Evolutionary conservation across 208 protist species (phyloP), one percentile per base, ranked within the genome.

Genomic region (Entamoeba moshkovskii): DNA sequence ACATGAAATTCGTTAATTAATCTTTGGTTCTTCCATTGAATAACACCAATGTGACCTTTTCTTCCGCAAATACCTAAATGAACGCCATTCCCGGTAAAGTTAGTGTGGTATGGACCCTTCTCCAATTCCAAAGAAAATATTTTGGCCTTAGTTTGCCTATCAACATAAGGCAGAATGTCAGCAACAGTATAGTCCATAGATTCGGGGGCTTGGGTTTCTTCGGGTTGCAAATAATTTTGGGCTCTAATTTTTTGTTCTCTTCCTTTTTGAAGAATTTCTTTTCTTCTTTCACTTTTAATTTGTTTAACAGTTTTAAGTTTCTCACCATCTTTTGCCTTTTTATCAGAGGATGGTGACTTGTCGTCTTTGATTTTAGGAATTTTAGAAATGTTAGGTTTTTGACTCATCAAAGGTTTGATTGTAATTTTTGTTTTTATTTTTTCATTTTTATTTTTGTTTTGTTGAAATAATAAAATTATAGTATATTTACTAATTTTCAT

Each of bases 91-190:
- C 47, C n/a, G 42, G 38, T 38, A 93, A 66, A 93, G 22, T 18
- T 3, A 46, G 47, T 38, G 8, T 15, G 6, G 44, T 93, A 48
- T 46, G 42, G 33, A n/a, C 44, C 44, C 8, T 46, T 25, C 2
- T 33, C 45, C 8, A 93, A 66, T 3, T 42, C 2, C 8, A 93
- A n/a, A 1, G 47, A 15, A 44, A 93, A 66, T 16, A 93, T 66
- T 66, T 93, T 93, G 38, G 92, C 45, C 13, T 93, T 52, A 22
- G 92, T 66, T 45, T 93, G 92, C 18, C 38, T 13, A n/a, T 93
- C 92, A 46, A 93, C 22, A 46, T 52, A 38, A 22, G 18, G 15
- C 22, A 45, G 3, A 66, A 93, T 45, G 22, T 93, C 92, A 44
- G 47, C 0, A 66, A 66, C 25, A 18, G 5, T 42, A 45, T 46